Evolutionary conservation across 805 yeast species (phyloP).

Genomic region (Suhomyces sp.): DNA sequence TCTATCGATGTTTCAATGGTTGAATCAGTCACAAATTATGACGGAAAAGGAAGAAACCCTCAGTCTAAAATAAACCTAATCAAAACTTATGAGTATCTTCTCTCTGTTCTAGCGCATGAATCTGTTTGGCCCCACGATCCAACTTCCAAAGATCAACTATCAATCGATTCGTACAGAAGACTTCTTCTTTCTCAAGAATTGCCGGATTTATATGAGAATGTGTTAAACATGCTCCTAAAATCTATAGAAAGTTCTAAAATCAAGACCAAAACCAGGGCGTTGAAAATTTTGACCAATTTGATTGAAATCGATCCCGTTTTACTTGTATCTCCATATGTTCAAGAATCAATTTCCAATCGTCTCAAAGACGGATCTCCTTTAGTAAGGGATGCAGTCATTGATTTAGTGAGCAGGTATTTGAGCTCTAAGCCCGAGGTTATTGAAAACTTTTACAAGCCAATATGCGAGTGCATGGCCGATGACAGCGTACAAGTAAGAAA

Average conservation of each 20-base stretch:
- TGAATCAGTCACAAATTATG: too few species aligned
- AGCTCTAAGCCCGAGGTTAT: conserved; percentile 43
- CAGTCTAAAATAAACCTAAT: too few species aligned
- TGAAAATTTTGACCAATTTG: conserved; percentile 59
- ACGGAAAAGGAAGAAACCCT: too few species aligned
- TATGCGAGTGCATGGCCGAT: conserved; percentile 54
- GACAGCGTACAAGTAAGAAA: conserved; percentile 64
- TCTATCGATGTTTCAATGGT: too few species aligned
- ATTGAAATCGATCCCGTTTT: conserved; percentile 53
- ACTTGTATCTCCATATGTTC: conserved; percentile 50
- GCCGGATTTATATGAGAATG: conserved; percentile 48
- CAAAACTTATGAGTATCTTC: not conserved
- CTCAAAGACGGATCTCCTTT: conserved; percentile 64
- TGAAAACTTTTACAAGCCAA: conserved; percentile 47
- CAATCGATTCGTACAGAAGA: conserved; percentile 17
- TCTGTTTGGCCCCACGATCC: not conserved
- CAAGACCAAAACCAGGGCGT: conserved; percentile 51
- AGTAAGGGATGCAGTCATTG: conserved; percentile 75
- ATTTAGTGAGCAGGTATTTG: conserved; percentile 54
- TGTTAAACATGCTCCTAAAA: conserved; percentile 47
- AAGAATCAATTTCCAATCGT: conserved; percentile 48
- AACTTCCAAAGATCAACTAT: conserved; percentile 9
- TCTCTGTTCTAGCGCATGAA: not conserved
- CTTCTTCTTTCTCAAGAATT: conserved; percentile 31
- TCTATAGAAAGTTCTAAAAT: conserved; percentile 30